Evolutionary conservation across 2,329 filamentous ascomycete species (phyloP).

Genomic region (Sclerotinia sclerotiorum): DNA sequence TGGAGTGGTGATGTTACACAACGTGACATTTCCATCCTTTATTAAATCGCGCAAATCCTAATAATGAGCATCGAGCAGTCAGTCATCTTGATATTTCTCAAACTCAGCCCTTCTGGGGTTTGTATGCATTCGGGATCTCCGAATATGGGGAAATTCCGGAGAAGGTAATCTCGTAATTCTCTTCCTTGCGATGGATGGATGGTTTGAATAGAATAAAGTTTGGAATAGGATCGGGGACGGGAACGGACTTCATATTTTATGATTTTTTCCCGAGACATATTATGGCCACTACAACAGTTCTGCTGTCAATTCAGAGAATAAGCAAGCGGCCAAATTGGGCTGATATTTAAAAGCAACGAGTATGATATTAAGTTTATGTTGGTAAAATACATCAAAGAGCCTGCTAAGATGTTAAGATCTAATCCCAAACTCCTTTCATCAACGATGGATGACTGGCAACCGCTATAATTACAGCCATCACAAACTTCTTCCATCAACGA

Average conservation of each 20-base stretch:
- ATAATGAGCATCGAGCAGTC: neutral
- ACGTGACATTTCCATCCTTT: neutral
- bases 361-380: neutral
- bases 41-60: conserved; percentile 10
- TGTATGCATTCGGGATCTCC: neutral
- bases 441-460: neutral
- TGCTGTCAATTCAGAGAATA: neutral
- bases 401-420: neutral
- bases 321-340: neutral
- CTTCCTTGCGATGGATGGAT: neutral
- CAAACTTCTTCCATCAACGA: neutral
- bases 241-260: neutral
- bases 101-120: neutral
- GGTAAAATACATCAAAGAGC: neutral
- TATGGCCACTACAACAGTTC: neutral
- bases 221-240: neutral
- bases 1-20: neutral
- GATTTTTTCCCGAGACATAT: neutral
- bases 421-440: neutral
- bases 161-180: too few relatives aligned
- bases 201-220: neutral
- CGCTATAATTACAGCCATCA: neutral
- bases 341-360: neutral
- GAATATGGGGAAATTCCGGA: neutral
- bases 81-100: neutral